Base-by-base conservation (phyloP, 352 stramenopile genomes). In the Globisporangium nodosum region DNA sequence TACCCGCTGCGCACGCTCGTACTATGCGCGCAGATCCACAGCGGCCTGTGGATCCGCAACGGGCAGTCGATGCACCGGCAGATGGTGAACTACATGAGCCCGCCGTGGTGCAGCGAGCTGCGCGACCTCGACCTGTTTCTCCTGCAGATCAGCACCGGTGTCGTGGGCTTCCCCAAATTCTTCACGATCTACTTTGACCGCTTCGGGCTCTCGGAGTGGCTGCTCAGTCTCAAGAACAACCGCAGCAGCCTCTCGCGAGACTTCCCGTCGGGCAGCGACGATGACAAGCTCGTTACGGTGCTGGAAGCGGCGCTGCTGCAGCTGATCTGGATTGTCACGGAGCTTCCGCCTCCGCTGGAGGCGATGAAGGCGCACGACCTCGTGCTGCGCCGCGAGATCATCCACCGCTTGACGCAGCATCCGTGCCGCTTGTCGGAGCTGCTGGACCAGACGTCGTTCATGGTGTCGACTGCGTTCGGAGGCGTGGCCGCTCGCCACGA, bases 251-350 rank as follows among this genome's bases (percentile, higher is more conserved):
- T 69, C 56, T 84, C 69, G n/a, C 74, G 68, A 13, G 71, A 80
- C 37, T 76, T 60, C 9, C 35, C 46, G 9, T 37, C 45, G 13
- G 43, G 42, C 9, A 52, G 72, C 15, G 73, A 76, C 31, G 69
- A 86, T 27, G 81, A 88, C 24, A 92, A 92, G 49, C 63, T 90
- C 15, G 64, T 84, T 2, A 68, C 63, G 1, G 57, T 96, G 35
- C 67, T 93, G 9, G 87, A 96, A 61, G 76, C 86, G 27, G 84
- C 85, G 13, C 61, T 97, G 31, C 60, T 93, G 18, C 73, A 93
- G 61, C 56, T 97, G 20, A 88, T 94, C 53, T 93, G 87, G 81
- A 81, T 96, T 47, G 63, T 90, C 12, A 96, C 88, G 1, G 88
- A 97, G 64, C 59, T 96, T 5, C 88, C 84, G 8, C 75, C 79